phyloP scores from a whole-genome alignment of 306 rosid genomes.

The Lotus japonicus region DNA sequence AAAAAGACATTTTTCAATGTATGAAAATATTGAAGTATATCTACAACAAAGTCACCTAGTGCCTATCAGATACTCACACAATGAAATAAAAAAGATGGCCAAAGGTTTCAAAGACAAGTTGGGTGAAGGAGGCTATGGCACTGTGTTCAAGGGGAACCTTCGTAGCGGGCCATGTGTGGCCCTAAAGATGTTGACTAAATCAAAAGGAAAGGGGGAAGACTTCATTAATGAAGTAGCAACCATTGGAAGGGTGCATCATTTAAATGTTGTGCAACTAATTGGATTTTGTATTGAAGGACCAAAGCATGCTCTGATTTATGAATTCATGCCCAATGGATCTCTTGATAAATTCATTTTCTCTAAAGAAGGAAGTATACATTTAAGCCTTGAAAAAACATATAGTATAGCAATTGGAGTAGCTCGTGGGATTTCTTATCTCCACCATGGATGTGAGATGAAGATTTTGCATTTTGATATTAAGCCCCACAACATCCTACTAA shows the following conservation, averaged over 20 bases:
- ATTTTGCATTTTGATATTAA: slow-evolving; percentile 22
- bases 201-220: slow-evolving; percentile 18
- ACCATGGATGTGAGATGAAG: slow-evolving; percentile 18
- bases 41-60: not conserved
- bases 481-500: not conserved
- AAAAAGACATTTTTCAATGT: not conserved
- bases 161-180: slow-evolving; percentile 12
- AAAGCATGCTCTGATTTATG: not conserved
- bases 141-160: slow-evolving; percentile 19
- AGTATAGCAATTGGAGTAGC: slow-evolving; percentile 22
- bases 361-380: not conserved
- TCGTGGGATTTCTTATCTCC: slow-evolving; percentile 20
- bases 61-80: slow-evolving; percentile 7
- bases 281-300: not conserved
- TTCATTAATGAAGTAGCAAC: slow-evolving; percentile 16
- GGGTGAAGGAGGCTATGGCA: not conserved
- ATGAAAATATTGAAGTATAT: not conserved
- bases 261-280: slow-evolving; percentile 15
- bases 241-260: slow-evolving; percentile 23
- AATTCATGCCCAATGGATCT: not conserved
- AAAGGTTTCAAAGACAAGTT: not conserved
- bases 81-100: not conserved
- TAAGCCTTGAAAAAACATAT: not conserved
- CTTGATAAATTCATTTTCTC: not conserved
- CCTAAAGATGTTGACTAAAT: slow-evolving; percentile 11